Conservation (phyloP, 192 early-diverging fungal genomes). For the Jimgerdemannia flammicorona region DNA sequence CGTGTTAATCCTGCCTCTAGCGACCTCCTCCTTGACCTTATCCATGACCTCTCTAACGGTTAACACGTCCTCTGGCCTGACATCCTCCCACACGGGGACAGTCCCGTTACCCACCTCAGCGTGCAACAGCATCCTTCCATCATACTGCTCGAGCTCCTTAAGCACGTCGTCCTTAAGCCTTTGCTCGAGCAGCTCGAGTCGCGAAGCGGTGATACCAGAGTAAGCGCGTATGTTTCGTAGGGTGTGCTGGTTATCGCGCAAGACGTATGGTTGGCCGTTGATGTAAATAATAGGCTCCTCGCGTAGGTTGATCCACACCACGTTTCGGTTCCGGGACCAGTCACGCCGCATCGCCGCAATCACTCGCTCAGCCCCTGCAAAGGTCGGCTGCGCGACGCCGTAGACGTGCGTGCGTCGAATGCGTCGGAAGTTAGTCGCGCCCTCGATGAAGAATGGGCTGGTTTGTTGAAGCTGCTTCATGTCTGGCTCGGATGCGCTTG, state of each 20-base stretch:
- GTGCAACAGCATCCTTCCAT: conserved; percentile 52
- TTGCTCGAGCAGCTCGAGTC: conserved; percentile 51
- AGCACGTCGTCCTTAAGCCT: conserved; percentile 54
- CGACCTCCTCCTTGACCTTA: conserved; percentile 28
- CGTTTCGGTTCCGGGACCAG: conserved; percentile 1
- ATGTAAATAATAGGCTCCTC: conserved; percentile 68
- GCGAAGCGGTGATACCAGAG: conserved; percentile 45
- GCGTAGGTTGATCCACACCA: conserved; percentile 64
- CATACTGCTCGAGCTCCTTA: conserved; percentile 41
- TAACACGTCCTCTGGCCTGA: conserved; percentile 40
- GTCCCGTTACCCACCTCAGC: conserved; percentile 39
- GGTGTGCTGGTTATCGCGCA: conserved; percentile 53
- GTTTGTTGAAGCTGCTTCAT: neutral
- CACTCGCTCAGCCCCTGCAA: conserved; percentile 51
- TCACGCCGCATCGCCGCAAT: conserved; percentile 19
- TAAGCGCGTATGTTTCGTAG: conserved; percentile 60
- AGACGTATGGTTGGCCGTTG: conserved; percentile 61
- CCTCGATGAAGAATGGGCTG: conserved; percentile 26
- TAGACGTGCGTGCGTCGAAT: conserved; percentile 38
- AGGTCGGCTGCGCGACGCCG: conserved; percentile 57
- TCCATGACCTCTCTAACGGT: conserved; percentile 49
- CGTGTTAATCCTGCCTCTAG: neutral
- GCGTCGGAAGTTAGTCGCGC: conserved; percentile 52
- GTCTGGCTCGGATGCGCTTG: neutral
- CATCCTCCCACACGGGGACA: conserved; percentile 61